These are phyloP conservation scores for Friedmanniomyces endolithicus DNA, from an alignment of 495 filamentous ascomycete genomes.

Conservation along the genomic window DNA sequence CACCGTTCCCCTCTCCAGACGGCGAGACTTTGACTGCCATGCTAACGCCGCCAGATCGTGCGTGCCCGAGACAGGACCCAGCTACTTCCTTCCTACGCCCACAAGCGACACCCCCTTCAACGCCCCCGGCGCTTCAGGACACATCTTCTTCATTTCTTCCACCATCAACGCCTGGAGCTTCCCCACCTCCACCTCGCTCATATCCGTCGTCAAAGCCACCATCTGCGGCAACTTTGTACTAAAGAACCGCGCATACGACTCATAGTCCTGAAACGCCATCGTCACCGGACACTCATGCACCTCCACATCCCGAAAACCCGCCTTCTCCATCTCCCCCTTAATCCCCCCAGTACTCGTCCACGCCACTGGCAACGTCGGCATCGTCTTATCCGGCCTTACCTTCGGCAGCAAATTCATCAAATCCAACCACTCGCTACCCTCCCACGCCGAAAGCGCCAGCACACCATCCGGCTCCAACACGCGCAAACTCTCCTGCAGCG, in stretches of 20 bases:
- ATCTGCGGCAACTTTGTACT: slow-evolving; percentile 13
- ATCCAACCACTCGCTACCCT: slow-evolving; percentile 17
- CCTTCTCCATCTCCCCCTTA: slow-evolving; percentile 14
- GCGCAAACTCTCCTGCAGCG: slow-evolving; percentile 3
- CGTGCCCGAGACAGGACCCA: background rate
- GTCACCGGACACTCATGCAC: background rate
- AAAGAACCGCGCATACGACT: slow-evolving; percentile 9
- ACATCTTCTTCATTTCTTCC: slow-evolving; percentile 10
- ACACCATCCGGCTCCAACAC: slow-evolving; percentile 12
- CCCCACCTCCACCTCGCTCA: slow-evolving; percentile 7
- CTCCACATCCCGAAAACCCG: slow-evolving; percentile 18
- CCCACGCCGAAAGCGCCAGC: slow-evolving; percentile 5
- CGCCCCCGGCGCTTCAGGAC: slow-evolving; percentile 5
- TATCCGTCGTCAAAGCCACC: slow-evolving; percentile 4
- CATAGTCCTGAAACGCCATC: slow-evolving; percentile 3
- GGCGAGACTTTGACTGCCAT: too few species aligned
- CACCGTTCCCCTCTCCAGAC: too few species aligned
- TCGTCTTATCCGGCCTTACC: slow-evolving; percentile 9
- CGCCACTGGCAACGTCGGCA: slow-evolving; percentile 5
- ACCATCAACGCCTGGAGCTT: background rate
- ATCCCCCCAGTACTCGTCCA: slow-evolving; percentile 2
- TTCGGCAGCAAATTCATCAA: slow-evolving; percentile 1
- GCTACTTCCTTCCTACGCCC: slow-evolving; percentile 14
- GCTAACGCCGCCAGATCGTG: too few species aligned
- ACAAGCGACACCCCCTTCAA: slow-evolving; percentile 11